Evolutionary conservation across 192 early-diverging fungal species (phyloP).

Genomic region (Podila minutissima): DNA sequence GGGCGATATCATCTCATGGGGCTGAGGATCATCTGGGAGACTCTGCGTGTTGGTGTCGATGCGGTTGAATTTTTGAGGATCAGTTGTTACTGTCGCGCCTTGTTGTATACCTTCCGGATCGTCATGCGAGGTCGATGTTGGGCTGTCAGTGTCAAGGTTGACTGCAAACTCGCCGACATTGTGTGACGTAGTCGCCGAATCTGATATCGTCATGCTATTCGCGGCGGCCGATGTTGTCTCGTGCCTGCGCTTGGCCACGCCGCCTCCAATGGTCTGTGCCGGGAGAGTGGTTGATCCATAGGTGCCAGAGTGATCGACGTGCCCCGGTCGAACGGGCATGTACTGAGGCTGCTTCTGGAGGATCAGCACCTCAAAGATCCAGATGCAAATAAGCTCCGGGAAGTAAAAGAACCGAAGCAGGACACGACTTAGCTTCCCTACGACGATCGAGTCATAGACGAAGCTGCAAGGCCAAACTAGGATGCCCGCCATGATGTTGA

Average conservation of each 20-base stretch:
- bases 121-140: neutral
- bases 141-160: neutral
- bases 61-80: neutral
- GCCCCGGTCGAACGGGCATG: slow-evolving; percentile 16
- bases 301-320: slow-evolving; percentile 7
- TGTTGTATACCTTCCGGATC: no score
- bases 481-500: slow-evolving; percentile 50
- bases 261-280: neutral
- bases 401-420: slow-evolving; percentile 47
- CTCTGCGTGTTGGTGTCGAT: slow-evolving; percentile 6
- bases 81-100: no score
- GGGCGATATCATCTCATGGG: slow-evolving; percentile 27
- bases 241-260: slow-evolving; percentile 21
- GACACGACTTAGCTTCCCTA: slow-evolving; percentile 38
- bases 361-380: slow-evolving; percentile 44
- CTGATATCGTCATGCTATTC: neutral
- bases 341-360: slow-evolving; percentile 21
- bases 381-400: slow-evolving; percentile 47
- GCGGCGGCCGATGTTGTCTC: neutral
- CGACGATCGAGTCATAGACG: slow-evolving; percentile 20
- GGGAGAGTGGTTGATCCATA: slow-evolving; percentile 3
- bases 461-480: slow-evolving; percentile 38
- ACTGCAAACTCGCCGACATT: neutral
- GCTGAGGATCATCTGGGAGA: neutral
- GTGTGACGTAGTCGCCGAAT: neutral